These are phyloP conservation scores for Pseudogymnoascus sp. DNA, from an alignment of 2,329 filamentous ascomycete species.

Conservation along the genomic window DNA sequence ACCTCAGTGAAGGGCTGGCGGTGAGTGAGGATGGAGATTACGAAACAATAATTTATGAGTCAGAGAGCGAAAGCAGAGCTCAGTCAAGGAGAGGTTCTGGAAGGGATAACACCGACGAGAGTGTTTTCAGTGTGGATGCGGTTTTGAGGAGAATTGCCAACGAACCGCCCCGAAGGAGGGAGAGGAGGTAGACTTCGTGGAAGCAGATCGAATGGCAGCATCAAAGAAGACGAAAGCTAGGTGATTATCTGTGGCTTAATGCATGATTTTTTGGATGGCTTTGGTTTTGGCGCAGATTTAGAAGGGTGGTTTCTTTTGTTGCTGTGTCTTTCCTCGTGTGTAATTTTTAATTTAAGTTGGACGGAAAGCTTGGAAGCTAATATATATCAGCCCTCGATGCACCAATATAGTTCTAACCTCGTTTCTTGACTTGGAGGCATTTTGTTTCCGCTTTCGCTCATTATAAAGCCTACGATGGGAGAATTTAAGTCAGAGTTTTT, in stretches of 20 bases:
- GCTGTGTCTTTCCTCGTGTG: neutral
- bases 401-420: neutral
- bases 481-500: neutral
- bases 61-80: neutral
- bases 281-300: neutral
- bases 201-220: neutral
- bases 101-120: neutral
- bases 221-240: neutral
- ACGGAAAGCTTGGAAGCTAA: neutral
- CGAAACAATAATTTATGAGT: neutral
- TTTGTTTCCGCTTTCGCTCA: neutral
- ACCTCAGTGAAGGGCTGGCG: neutral
- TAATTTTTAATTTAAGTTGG: neutral
- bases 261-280: neutral
- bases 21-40: neutral
- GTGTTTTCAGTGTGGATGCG: neutral
- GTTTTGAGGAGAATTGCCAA: constrained; percentile 3
- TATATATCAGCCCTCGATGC: neutral
- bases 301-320: neutral
- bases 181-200: neutral
- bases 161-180: neutral
- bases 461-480: neutral
- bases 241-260: neutral
- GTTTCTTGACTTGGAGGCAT: neutral
- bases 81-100: neutral